These are phyloP conservation scores for Trametes cingulata DNA, from an alignment of 768 basidiomycete species.

Conservation along the genomic window DNA sequence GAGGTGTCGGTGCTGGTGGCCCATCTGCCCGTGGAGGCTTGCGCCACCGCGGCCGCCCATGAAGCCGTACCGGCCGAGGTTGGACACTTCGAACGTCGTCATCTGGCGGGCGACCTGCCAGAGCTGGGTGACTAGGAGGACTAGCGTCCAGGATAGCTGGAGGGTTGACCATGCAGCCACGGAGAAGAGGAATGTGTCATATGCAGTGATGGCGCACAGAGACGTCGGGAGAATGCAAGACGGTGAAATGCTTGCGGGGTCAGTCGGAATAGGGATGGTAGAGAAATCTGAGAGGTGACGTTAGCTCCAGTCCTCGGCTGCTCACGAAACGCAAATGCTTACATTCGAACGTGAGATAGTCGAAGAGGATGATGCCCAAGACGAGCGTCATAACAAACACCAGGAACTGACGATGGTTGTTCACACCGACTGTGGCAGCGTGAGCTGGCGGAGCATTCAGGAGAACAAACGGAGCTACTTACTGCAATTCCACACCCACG, in stretches of 20 bases:
- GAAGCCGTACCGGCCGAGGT: constrained; percentile 92
- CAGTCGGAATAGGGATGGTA: constrained; percentile 39
- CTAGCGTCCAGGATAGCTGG: constrained; percentile 92
- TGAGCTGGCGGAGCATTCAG: constrained; percentile 4
- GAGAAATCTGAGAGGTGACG: constrained; percentile 54
- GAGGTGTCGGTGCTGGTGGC: constrained; percentile 59
- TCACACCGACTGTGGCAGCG: constrained; percentile 66
- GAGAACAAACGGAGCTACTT: constrained; percentile 29
- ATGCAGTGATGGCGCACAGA: constrained; percentile 68
- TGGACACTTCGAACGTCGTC: constrained; percentile 94
- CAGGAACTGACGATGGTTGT: constrained; percentile 95
- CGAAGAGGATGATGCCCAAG: constrained; percentile 75
- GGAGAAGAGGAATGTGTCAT: constrained; percentile 83
- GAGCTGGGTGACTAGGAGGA: constrained; percentile 82
- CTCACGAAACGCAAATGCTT: constrained; percentile 32
- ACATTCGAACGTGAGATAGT: constrained; percentile 85
- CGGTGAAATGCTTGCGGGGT: constrained; percentile 43
- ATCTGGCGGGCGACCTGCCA: constrained; percentile 95
- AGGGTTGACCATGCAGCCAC: constrained; percentile 86
- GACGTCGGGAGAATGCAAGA: constrained; percentile 68
- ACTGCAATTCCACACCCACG: constrained; percentile 99
- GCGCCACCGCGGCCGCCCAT: constrained; percentile 90
- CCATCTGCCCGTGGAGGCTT: constrained; percentile 71
- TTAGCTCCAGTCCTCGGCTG: neutral
- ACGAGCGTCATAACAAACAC: constrained; percentile 90